A percentile compares a stretch with the other conserved stretches of the same genome.
Conservation (phyloP, 257 asterid genomes). For the Solanum medicagineum region DNA sequence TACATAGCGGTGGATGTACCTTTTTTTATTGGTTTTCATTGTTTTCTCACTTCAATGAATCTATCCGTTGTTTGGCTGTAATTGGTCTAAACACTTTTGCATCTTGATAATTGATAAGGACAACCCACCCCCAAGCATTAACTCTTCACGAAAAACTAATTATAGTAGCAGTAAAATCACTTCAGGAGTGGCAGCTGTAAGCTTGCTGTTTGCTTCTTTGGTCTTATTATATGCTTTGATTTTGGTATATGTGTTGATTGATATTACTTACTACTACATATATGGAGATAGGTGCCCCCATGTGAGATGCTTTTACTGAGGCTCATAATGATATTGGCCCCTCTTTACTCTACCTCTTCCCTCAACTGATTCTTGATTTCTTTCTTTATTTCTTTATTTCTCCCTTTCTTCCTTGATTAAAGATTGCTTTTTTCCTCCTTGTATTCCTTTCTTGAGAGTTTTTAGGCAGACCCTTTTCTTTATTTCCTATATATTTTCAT, state of each 20-base stretch:
- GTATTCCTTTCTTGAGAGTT: not conserved
- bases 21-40: not conserved
- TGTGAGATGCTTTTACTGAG: slow-evolving; percentile 67
- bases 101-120: not conserved
- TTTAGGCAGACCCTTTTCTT: not conserved
- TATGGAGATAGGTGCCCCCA: slow-evolving; percentile 21
- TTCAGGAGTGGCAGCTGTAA: not conserved
- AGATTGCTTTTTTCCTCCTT: not conserved
- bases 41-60: not conserved
- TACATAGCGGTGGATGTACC: not conserved
- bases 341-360: slow-evolving; percentile 18
- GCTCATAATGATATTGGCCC: slow-evolving; percentile 41
- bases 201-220: not conserved
- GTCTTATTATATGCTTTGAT: slow-evolving; percentile 2
- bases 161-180: not conserved
- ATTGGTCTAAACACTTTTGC: not conserved
- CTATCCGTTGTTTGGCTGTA: slow-evolving; percentile 1
- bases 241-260: not conserved
- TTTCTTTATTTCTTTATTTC: not conserved
- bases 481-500: not conserved
- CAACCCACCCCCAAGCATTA: not conserved
- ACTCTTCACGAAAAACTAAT: not conserved
- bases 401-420: not conserved
- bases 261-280: not conserved
- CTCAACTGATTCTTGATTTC: slow-evolving; percentile 4